These are phyloP conservation scores for Schizosaccharomyces osmophilus DNA, from an alignment of 805 yeast genomes.

Conservation along the genomic window DNA sequence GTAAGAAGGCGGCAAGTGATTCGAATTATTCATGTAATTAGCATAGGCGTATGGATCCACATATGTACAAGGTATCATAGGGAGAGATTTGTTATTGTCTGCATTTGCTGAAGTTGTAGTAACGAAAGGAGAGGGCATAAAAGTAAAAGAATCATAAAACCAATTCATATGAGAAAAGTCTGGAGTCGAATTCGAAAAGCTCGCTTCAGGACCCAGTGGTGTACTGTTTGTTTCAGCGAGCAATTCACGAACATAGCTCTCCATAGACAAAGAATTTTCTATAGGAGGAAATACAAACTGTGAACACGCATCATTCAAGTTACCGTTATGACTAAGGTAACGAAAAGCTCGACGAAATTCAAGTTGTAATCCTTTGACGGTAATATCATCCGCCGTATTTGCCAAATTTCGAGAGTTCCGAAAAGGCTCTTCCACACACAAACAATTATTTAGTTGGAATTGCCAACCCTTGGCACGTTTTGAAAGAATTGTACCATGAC, in stretches of 20 bases:
- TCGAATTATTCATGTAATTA: neutral
- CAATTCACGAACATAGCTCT: neutral
- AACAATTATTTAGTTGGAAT: constrained; percentile 9
- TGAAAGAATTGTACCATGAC: constrained; percentile 9
- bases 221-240: neutral
- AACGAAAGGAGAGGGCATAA: neutral
- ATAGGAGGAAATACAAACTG: neutral
- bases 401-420: constrained; percentile 9
- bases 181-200: neutral
- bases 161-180: neutral
- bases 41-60: neutral
- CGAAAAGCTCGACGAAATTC: constrained; percentile 10
- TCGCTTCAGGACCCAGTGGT: neutral
- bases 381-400: constrained; percentile 11
- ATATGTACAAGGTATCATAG: neutral
- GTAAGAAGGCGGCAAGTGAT: neutral
- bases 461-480: constrained; percentile 11
- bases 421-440: constrained; percentile 12
- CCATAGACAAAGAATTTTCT: neutral
- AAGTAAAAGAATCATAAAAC: neutral
- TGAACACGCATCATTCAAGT: constrained; percentile 1
- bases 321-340: neutral
- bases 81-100: neutral
- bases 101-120: neutral
- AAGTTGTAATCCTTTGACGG: constrained; percentile 10